These are phyloP conservation scores for Lyophyllum shimeji DNA, from an alignment of 768 basidiomycete genomes.

Conservation along the genomic window DNA sequence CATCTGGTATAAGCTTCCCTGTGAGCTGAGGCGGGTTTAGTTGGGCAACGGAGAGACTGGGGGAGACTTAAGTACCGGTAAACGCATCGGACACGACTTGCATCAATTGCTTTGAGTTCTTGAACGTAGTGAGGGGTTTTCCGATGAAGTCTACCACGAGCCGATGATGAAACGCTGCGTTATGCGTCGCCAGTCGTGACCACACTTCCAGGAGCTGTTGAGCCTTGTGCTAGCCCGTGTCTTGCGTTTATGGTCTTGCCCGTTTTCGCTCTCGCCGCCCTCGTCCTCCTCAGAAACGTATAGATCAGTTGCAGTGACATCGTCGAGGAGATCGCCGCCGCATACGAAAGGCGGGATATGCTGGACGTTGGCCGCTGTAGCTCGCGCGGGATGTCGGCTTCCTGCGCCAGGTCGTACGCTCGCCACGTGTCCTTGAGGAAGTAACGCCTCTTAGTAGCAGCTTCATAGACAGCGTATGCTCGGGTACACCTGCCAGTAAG, in stretches of 20 bases:
- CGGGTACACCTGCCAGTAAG: slow-evolving; percentile 18
- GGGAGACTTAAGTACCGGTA: slow-evolving; percentile 17
- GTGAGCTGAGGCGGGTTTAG: background rate
- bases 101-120: slow-evolving; percentile 19
- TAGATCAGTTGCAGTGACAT: slow-evolving; percentile 15
- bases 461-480: slow-evolving; percentile 17
- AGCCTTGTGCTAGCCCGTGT: background rate
- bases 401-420: slow-evolving; percentile 5
- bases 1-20: slow-evolving; percentile 4
- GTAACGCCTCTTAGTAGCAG: slow-evolving; percentile 5
- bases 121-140: slow-evolving; percentile 7
- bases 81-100: slow-evolving; percentile 21
- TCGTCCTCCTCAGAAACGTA: background rate
- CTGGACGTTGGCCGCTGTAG: slow-evolving; percentile 14
- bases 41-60: background rate
- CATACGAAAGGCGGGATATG: slow-evolving; percentile 24
- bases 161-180: slow-evolving; percentile 18
- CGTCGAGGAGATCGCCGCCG: slow-evolving; percentile 28
- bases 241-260: background rate
- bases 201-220: slow-evolving; percentile 11
- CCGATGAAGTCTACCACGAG: slow-evolving; percentile 20
- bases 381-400: slow-evolving; percentile 18
- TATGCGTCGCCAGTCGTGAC: slow-evolving; percentile 1
- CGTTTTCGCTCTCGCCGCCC: background rate
- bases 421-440: slow-evolving; percentile 32